Evolutionary conservation across 1,284 basidiomycete genomes (phyloP), one percentile per base, ranked within the genome.

Genomic region (Trichosporon sp.): DNA sequence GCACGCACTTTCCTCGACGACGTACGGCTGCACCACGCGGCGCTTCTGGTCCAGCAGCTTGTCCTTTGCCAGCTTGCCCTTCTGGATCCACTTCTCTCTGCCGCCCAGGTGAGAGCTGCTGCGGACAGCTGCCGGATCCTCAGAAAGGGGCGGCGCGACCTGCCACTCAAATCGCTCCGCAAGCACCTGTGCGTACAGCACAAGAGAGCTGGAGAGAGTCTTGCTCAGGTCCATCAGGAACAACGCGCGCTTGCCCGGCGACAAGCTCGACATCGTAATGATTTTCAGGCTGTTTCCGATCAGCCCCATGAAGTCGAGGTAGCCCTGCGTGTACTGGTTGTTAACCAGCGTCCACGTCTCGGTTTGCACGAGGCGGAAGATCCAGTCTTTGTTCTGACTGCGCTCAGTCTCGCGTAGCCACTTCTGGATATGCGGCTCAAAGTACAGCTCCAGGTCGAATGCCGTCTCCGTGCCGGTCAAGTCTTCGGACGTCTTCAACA

Each of bases 181-280:
- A 5, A 81, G 73, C 0, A 78, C 76, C n/a, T 70, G 64, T 4
- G 78, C 74, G 59, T 81, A 81, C 46, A 79, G 73, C 5, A 61
- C 64, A 13, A 80, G 67, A 2, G 78, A 77, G 9, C 66, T 46
- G 0, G 77, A 72, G 0, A 75, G 73, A 4, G 77, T 80, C 71
- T 76, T 78, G 10, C 78, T 76, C 40, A 80, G 65, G 63, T 81
- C 80, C 59, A 78, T 76, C n/a, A 80, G 68, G 65, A 77, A 80
- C 10, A 77, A 65, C 1, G 78, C 77, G n/a, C 78, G 74, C 59
- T 74, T 76, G 67, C 78, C 77, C 65, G 79, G 77, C 34, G 71
- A 68, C 29, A 81, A 62, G 1, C 78, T 78, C 29, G 80, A 65
- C 36, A 78, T 74, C 9, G 71, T 72, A 13, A 81, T 72, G 21